A percentile compares a stretch with the other conserved stretches of the same genome.
These are phyloP conservation scores for Cercospora beticola DNA, from an alignment of 2,329 filamentous ascomycete species.

Conservation along the genomic window DNA sequence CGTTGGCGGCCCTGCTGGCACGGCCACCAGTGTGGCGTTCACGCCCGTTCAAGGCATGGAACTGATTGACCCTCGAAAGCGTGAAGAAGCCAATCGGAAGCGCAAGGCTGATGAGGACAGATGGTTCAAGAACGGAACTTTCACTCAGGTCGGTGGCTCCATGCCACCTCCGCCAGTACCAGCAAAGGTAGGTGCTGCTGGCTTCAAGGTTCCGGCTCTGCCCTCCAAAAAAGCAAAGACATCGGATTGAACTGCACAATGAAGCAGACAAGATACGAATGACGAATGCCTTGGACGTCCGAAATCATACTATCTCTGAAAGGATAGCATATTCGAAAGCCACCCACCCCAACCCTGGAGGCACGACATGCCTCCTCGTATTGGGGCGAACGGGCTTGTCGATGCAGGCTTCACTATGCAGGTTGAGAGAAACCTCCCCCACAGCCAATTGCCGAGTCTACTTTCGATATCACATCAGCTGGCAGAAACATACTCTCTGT, in stretches of 20 bases:
- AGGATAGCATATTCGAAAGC: background rate
- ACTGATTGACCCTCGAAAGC: constrained; percentile 88
- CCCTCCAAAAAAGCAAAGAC: constrained; percentile 66
- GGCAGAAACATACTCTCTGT: background rate
- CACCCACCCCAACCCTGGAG: background rate
- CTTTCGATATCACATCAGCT: background rate
- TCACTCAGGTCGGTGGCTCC: constrained; percentile 72
- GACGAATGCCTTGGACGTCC: background rate
- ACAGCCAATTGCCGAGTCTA: background rate
- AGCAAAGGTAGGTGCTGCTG: constrained; percentile 58
- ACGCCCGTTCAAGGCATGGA: constrained; percentile 93
- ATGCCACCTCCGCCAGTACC: constrained; percentile 28
- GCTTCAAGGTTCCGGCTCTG: constrained; percentile 79
- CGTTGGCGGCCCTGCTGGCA: constrained; percentile 52
- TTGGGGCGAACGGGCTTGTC: background rate
- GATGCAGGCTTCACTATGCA: background rate
- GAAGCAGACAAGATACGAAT: background rate
- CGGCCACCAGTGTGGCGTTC: constrained; percentile 77
- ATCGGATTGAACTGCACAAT: constrained; percentile 21
- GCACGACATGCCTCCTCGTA: background rate
- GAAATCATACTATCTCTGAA: background rate
- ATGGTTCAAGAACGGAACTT: constrained; percentile 97
- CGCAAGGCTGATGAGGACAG: constrained; percentile 90
- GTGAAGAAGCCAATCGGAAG: constrained; percentile 84
- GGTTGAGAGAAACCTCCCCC: background rate